Conservation (phyloP, 495 filamentous ascomycete species). For the Cercophora sp. region DNA sequence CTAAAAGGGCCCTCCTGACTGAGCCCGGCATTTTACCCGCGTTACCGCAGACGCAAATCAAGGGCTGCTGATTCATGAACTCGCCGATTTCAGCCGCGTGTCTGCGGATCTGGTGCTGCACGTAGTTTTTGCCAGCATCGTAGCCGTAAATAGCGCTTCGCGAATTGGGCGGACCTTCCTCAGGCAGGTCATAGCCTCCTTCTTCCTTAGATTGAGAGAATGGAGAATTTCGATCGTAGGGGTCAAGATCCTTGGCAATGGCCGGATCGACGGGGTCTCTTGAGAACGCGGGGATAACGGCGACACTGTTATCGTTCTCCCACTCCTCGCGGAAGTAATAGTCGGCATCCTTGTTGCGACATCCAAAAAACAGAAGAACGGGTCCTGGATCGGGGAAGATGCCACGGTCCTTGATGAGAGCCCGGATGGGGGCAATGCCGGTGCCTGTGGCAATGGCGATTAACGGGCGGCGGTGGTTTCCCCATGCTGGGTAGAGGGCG, state of each 20-base stretch:
- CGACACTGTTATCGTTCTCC: constrained; percentile 41
- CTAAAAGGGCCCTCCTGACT: constrained; percentile 76
- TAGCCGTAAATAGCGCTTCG: constrained; percentile 5
- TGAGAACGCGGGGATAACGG: constrained; percentile 79
- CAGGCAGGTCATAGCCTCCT: not conserved
- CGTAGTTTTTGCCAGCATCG: constrained; percentile 67
- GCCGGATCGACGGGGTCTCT: constrained; percentile 32
- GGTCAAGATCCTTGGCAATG: constrained; percentile 27
- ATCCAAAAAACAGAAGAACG: constrained; percentile 69
- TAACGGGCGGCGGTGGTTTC: constrained; percentile 44
- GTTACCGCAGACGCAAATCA: constrained; percentile 74
- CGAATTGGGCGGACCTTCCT: not conserved
- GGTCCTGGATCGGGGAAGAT: constrained; percentile 17
- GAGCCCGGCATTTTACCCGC: constrained; percentile 82
- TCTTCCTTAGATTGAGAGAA: not conserved
- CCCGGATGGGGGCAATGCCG: constrained; percentile 82
- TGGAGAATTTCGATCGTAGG: not conserved
- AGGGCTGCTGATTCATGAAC: constrained; percentile 39
- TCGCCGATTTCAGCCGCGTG: constrained; percentile 55
- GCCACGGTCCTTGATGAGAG: constrained; percentile 67
- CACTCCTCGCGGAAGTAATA: constrained; percentile 81
- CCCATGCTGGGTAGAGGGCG: constrained; percentile 4
- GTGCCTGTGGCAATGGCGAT: constrained; percentile 87
- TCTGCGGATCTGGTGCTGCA: constrained; percentile 75
- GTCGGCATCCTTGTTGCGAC: constrained; percentile 67